phyloP scores from a whole-genome alignment of 2,329 filamentous ascomycete genomes.

The Xylariaceae sp. region DNA sequence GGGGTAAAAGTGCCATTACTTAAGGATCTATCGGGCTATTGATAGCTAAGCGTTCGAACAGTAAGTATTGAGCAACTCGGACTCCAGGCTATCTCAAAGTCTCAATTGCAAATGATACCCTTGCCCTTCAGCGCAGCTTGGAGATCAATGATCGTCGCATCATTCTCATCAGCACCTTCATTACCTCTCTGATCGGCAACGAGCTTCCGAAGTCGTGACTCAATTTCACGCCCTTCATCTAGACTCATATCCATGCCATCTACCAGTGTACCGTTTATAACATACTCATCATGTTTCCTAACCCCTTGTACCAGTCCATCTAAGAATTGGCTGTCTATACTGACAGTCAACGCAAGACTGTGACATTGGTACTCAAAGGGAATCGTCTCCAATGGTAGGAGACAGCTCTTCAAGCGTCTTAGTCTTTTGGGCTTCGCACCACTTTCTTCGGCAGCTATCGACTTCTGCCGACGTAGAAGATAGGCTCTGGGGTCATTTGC shows the following conservation, averaged over 20 bases:
- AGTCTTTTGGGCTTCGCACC: slow-evolving; percentile 19
- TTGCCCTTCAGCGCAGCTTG: slow-evolving; percentile 14
- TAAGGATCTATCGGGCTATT: too few relatives aligned
- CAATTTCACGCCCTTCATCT: slow-evolving; percentile 23
- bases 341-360: slow-evolving; percentile 12
- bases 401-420: slow-evolving; percentile 28
- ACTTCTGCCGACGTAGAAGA: slow-evolving; percentile 32
- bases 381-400: slow-evolving; percentile 29
- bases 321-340: slow-evolving; percentile 14
- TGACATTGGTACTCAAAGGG: slow-evolving; percentile 21
- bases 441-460: slow-evolving; percentile 21
- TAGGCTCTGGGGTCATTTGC: slow-evolving; percentile 31
- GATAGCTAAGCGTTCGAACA: too few relatives aligned
- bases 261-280: slow-evolving; percentile 21
- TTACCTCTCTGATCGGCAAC: slow-evolving; percentile 18
- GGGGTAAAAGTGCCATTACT: too few relatives aligned
- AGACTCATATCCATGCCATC: slow-evolving; percentile 29
- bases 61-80: not conserved
- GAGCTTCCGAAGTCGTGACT: slow-evolving; percentile 22
- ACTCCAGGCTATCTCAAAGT: not conserved
- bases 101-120: not conserved
- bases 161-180: not conserved
- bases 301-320: slow-evolving; percentile 7
- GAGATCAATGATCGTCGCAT: slow-evolving; percentile 5
- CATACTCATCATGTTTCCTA: slow-evolving; percentile 26